A percentile compares a stretch with the other conserved stretches of the same genome.
phyloP scores from a whole-genome alignment of 805 yeast genomes.

The Myxozyma vanderwaltii region DNA sequence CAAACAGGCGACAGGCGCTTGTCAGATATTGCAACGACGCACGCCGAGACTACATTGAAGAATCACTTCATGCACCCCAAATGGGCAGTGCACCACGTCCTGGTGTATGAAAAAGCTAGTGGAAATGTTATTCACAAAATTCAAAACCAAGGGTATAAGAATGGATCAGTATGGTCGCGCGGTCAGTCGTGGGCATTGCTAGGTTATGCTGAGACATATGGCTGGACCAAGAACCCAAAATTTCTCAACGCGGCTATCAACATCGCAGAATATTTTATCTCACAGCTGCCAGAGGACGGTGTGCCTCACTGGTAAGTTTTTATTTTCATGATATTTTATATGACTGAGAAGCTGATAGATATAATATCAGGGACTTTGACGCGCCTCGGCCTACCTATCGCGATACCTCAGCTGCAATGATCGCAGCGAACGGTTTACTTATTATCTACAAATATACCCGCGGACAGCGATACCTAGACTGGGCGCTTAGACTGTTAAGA shows the following conservation, averaged over 20 bases:
- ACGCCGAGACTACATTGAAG: conserved; percentile 41
- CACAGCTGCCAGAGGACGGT: conserved; percentile 39
- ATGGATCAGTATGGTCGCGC: conserved; percentile 42
- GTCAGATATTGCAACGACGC: conserved; percentile 41
- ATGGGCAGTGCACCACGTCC: conserved; percentile 39
- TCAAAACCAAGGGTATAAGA: conserved; percentile 41
- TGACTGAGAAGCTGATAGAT: background rate
- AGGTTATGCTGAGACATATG: conserved; percentile 40
- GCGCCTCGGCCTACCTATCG: conserved; percentile 38
- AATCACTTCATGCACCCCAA: conserved; percentile 38
- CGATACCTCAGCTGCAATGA: conserved; percentile 42
- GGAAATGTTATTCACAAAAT: conserved; percentile 38
- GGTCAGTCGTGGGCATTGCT: conserved; percentile 44
- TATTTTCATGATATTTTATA: background rate
- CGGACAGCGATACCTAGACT: conserved; percentile 24
- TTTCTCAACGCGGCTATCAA: conserved; percentile 40
- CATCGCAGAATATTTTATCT: conserved; percentile 37
- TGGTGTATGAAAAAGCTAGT: conserved; percentile 37
- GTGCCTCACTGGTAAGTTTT: conserved; percentile 28
- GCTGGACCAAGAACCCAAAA: conserved; percentile 38
- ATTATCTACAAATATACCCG: conserved; percentile 36
- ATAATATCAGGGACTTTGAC: conserved; percentile 39
- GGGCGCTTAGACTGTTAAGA: conserved; percentile 34
- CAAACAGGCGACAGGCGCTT: conserved; percentile 39
- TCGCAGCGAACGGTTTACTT: conserved; percentile 40